A percentile compares a stretch with the other conserved stretches of the same genome.
phyloP scores from a whole-genome alignment of 148 eudicot genomes.

The Pharnaceum exiguum region DNA sequence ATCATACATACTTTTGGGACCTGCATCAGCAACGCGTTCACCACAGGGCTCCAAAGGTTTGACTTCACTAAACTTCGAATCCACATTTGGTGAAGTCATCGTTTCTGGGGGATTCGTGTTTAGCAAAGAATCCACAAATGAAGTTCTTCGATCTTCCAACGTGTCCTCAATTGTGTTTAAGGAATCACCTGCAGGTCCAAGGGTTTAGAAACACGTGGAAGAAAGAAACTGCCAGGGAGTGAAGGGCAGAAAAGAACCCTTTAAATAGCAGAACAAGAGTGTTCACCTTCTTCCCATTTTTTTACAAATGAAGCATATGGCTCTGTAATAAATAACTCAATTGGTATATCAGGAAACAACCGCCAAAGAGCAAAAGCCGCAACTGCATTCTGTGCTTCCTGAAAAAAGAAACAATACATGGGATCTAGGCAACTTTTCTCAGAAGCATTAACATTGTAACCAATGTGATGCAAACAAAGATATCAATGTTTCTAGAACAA shows the following conservation, averaged over 20 bases:
- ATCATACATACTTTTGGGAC: slow-evolving; percentile 51
- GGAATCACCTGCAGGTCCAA: slow-evolving; percentile 48
- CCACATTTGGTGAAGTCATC: slow-evolving; percentile 20
- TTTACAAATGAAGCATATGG: slow-evolving; percentile 66
- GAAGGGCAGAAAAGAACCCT: neutral
- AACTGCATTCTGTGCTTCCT: slow-evolving; percentile 96
- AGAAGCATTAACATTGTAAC: no score
- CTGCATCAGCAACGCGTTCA: slow-evolving; percentile 24
- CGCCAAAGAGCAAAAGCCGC: slow-evolving; percentile 82
- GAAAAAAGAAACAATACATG: slow-evolving; percentile 19
- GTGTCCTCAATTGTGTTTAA: slow-evolving; percentile 35
- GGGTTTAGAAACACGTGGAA: slow-evolving; percentile 6
- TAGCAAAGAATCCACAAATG: slow-evolving; percentile 70
- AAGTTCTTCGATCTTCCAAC: slow-evolving; percentile 61
- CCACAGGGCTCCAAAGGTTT: slow-evolving; percentile 18
- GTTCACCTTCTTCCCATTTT: slow-evolving; percentile 82
- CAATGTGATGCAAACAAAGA: no score
- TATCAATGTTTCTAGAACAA: no score
- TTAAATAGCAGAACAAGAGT: neutral
- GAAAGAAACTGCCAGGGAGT: neutral
- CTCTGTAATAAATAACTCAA: slow-evolving; percentile 64
- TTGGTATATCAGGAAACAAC: slow-evolving; percentile 87
- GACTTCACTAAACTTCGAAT: slow-evolving; percentile 26
- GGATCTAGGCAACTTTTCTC: no score
- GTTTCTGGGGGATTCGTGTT: slow-evolving; percentile 28